Evolutionary conservation across 257 asterid genomes (phyloP), one percentile per base, ranked within the genome.

Genomic region (Solanum tacnaense): DNA sequence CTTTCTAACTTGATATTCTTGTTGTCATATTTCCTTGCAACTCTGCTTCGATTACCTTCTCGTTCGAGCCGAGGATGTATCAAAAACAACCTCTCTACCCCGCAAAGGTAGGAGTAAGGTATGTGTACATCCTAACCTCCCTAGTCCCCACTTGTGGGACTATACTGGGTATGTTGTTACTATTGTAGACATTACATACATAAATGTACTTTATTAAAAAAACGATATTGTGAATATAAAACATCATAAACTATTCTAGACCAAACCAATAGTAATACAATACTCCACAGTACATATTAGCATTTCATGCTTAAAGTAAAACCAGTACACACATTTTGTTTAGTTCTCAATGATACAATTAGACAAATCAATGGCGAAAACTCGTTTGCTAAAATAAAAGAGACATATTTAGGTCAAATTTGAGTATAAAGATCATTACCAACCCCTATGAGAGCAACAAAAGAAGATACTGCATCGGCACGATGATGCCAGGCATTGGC

Each of bases 401-500:
- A 79, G 68, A 79, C 87, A 68, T 68, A 85, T 68, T 13, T 27
- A 68, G 39, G 85, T 85, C 32, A 85, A 68, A 9, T 41, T 71
- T 83, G 84, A 13, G 86, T 81, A 82, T 71, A 83, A 75, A 35
- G 35, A 78, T 58, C 58, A 87, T 95, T 97, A 97, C 99, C 99
- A 97, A 97, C 99, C 94, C 99, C 99, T 88, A 97, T 84, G 87
- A 97, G 99, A 90, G 98, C 98, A 90, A 97, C 99, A 52, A 95
- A 90, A 13, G 99, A 96, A 87, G 99, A 96, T 92, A 95, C 87
- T 91, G 99, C 98, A 94, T 96, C 99, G 2, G 98, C 95, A 25
- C 98, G 99, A 76, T 97, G 99, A 92, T 97, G 99, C 99, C 99
- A 97, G 82, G 99, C 99, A 89, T 97, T 97, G 85, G 98, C 99